These are phyloP conservation scores for Plasmodium falciparum DNA, from an alignment of 169 alveolate species.

Conservation along the genomic window DNA sequence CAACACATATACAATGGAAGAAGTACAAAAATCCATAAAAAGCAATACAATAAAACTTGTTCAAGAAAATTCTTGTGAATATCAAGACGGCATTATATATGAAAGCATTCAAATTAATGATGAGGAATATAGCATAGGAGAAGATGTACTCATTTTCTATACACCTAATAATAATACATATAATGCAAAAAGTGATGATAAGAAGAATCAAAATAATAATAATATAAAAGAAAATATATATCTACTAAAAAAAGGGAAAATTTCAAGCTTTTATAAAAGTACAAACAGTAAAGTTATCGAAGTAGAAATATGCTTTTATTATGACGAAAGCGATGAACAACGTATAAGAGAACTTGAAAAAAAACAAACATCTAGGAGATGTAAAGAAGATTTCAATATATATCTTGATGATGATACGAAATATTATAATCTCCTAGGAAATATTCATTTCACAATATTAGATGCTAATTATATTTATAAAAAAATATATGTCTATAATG, in stretches of 20 bases:
- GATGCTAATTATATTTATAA: slow-evolving; percentile 51
- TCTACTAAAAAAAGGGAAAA: slow-evolving; percentile 48
- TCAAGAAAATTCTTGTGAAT: slow-evolving; percentile 27
- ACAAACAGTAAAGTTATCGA: not conserved
- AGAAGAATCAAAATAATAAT: too few relatives aligned
- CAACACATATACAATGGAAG: not conserved
- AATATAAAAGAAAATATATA: not conserved
- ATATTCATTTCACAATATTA: slow-evolving; percentile 34
- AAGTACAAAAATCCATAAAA: slow-evolving; percentile 9
- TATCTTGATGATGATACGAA: slow-evolving; percentile 14
- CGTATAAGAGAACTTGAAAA: slow-evolving; percentile 12
- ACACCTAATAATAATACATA: too few relatives aligned
- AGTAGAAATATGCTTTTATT: slow-evolving; percentile 51
- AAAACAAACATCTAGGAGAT: slow-evolving; percentile 20
- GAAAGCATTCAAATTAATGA: slow-evolving; percentile 26
- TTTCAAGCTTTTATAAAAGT: slow-evolving; percentile 39
- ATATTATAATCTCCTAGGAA: slow-evolving; percentile 41
- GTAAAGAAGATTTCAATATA: slow-evolving; percentile 17
- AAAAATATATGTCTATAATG: slow-evolving; percentile 40
- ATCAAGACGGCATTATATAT: slow-evolving; percentile 56
- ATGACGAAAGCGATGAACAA: slow-evolving; percentile 20
- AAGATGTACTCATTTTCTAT: slow-evolving; percentile 32
- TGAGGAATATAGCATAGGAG: slow-evolving; percentile 24
- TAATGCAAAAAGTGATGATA: too few relatives aligned
- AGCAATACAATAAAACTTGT: not conserved